Evolutionary conservation across 805 yeast species (phyloP), one percentile per base, ranked within the genome.

Genomic region (Saturnispora sekii): DNA sequence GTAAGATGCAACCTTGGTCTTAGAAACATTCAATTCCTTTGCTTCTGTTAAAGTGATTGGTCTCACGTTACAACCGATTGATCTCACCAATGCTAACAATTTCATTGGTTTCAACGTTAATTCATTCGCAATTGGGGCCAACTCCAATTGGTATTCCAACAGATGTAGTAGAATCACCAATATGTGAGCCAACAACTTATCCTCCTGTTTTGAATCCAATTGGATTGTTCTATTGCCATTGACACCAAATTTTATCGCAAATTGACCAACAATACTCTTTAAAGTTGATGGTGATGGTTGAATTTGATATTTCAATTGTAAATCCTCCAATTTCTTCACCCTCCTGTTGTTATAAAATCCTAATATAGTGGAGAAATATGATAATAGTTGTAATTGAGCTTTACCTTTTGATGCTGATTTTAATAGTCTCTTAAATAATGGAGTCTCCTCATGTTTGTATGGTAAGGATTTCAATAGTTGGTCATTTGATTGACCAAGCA

Each of bases 181-280:
- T 40, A 88, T 68, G 64, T 77, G 82, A 63, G 96, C 84, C 52
- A 93, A 68, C 40, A 93, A 69, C 64, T 83, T 87, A 65, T 87
- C 96, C 62, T 87, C 96, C 58, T 78, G 76, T 55, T 77, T 81
- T 35, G 97, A 96, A 58, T 93, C 97, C 49, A 93, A 76, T 50
- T 75, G 69, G 60, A 76, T 90, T n/a, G 81, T 73, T 53, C 81
- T 75, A 39, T 47, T 45, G 30, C 49, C 53, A 38, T 44, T 50
- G 30, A 47, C 49, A 41, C 36, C 47, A 38, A 36, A 45, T 30
- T 32, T 38, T 50, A 81, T 74, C 11, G 97, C 75, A 63, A 87
- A 93, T 48, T 83, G 72, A 41, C 73, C 73, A 48, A 93, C 64
- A 31, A 86, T 63, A 35, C 85, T 84, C 55, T 84, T 89, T 5